These are phyloP conservation scores for Vigna mungo DNA, from an alignment of 306 rosid species.

Conservation along the genomic window DNA sequence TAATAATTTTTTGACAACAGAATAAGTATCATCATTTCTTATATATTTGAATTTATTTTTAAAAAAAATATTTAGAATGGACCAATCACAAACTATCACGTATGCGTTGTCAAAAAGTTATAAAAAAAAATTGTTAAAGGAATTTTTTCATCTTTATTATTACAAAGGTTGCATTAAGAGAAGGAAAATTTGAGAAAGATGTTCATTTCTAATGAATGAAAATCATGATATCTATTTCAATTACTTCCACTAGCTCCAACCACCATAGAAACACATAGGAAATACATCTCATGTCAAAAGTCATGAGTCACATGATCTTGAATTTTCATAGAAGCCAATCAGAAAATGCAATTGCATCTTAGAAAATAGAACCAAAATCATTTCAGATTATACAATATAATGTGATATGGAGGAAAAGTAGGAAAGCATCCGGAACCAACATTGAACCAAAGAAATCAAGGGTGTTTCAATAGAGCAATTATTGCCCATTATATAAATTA, in stretches of 20 bases:
- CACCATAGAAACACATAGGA: conserved; percentile 59
- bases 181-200: too few relatives aligned
- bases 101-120: too few relatives aligned
- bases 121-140: too few relatives aligned
- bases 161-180: too few relatives aligned
- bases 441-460: conserved; percentile 21
- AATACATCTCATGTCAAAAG: conserved; percentile 7
- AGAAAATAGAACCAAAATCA: background rate
- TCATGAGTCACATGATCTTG: background rate
- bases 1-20: too few relatives aligned
- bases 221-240: too few relatives aligned
- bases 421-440: background rate
- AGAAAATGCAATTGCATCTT: background rate
- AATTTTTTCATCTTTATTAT: too few relatives aligned
- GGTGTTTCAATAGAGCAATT: background rate
- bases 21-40: too few relatives aligned
- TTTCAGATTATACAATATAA: background rate
- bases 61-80: too few relatives aligned
- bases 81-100: too few relatives aligned
- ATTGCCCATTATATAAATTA: background rate
- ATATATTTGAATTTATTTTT: too few relatives aligned
- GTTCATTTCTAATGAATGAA: too few relatives aligned
- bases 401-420: background rate
- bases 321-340: background rate
- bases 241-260: conserved; percentile 62